Conservation (phyloP, 495 filamentous ascomycete species). For the Polyplosphaeria fusca region DNA sequence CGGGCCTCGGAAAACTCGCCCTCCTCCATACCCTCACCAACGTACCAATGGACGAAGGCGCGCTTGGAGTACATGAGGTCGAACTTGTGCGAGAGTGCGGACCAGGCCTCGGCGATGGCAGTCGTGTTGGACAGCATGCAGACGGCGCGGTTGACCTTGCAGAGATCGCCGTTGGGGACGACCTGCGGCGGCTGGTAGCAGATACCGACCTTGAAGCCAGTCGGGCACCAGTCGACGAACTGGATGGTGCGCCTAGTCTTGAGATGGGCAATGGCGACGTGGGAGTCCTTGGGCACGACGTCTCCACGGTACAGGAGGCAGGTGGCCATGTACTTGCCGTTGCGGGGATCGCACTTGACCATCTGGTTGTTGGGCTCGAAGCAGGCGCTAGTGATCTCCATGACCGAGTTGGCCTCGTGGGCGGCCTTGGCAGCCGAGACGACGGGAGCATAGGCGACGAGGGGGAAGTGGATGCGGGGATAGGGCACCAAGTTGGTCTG, state of each 20-base stretch:
- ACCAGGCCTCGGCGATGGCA: slow-evolving; percentile 98
- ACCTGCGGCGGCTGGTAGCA: slow-evolving; percentile 96
- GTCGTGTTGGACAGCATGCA: slow-evolving; percentile 99
- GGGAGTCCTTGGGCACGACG: slow-evolving; percentile 92
- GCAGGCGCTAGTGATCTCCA: slow-evolving; percentile 51
- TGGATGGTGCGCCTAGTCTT: slow-evolving; percentile 99
- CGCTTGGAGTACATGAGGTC: slow-evolving; percentile 99
- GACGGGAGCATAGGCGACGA: slow-evolving; percentile 93
- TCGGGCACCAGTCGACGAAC: slow-evolving; percentile 99
- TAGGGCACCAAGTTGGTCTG: slow-evolving; percentile 99
- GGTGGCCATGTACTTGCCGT: slow-evolving; percentile 99
- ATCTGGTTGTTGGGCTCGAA: slow-evolving; percentile 89
- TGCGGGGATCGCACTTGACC: slow-evolving; percentile 98
- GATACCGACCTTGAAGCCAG: slow-evolving; percentile 99
- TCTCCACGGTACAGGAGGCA: slow-evolving; percentile 97
- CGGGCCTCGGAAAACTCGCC: slow-evolving; percentile 98
- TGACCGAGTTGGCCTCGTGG: slow-evolving; percentile 69
- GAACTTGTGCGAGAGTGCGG: slow-evolving; percentile 95
- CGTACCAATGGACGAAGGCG: slow-evolving; percentile 99
- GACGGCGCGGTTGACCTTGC: slow-evolving; percentile 95
- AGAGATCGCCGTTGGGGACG: slow-evolving; percentile 94
- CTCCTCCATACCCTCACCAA: slow-evolving; percentile 99
- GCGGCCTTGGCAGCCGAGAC: slow-evolving; percentile 89
- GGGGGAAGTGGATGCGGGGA: slow-evolving; percentile 98
- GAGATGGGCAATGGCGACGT: slow-evolving; percentile 84